phyloP scores from a whole-genome alignment of 371 early-diverging fungal genomes.

The Parasitella parasitica region DNA sequence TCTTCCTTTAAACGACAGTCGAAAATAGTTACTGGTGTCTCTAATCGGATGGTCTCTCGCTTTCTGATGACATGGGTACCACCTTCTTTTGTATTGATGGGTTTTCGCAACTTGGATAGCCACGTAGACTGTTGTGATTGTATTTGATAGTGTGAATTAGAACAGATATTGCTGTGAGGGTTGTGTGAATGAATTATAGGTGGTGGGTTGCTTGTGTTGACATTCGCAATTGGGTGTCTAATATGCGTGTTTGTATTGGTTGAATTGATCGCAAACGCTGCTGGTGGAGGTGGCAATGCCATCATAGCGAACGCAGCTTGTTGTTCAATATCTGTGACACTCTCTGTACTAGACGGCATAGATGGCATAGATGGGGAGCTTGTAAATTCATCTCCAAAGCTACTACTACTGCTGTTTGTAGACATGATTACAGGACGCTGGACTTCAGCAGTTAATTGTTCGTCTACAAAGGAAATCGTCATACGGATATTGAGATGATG shows the following conservation, averaged over 20 bases:
- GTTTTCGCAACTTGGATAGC: slow-evolving; percentile 24
- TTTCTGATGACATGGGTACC: slow-evolving; percentile 16
- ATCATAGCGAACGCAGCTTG: slow-evolving; percentile 6
- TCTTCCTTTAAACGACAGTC: slow-evolving; percentile 50
- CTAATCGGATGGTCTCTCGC: slow-evolving; percentile 24
- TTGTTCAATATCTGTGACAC: slow-evolving; percentile 5
- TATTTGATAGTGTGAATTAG: background rate
- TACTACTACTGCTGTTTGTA: slow-evolving; percentile 16
- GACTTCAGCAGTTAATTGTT: background rate
- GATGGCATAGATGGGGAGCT: background rate
- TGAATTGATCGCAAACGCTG: slow-evolving; percentile 7
- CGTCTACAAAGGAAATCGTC: slow-evolving; percentile 28
- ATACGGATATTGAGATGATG: slow-evolving; percentile 31
- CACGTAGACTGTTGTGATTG: slow-evolving; percentile 17
- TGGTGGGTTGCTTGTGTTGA: slow-evolving; percentile 1
- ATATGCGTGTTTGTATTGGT: slow-evolving; percentile 15
- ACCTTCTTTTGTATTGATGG: slow-evolving; percentile 10
- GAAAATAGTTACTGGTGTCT: slow-evolving; percentile 29
- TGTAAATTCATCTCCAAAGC: background rate
- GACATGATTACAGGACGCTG: slow-evolving; percentile 1
- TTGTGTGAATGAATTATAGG: background rate
- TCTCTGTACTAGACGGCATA: background rate
- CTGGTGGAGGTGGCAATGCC: slow-evolving; percentile 10
- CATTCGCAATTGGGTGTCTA: slow-evolving; percentile 1
- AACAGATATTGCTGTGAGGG: background rate